Percentiles rank a stretch among this genome's conserved stretches.
Conservation (phyloP, 352 stramenopile genomes). For the Phytophthora parvispora region DNA sequence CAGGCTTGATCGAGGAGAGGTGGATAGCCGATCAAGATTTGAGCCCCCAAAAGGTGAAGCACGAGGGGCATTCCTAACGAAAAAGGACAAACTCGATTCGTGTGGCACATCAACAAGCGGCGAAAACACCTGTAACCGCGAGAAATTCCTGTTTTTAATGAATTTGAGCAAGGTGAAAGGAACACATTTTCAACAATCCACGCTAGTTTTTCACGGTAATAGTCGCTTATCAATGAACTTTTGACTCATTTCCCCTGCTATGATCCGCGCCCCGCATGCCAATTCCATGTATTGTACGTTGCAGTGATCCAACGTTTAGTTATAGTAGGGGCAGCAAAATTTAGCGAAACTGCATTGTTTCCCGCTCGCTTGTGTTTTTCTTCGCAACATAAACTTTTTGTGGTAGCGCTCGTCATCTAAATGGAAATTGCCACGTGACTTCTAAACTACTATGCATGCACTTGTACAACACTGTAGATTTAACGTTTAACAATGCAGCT, state of each 20-base stretch:
- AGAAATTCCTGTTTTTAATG: conserved; percentile 9
- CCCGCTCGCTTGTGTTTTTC: conserved; percentile 14
- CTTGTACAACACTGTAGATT: too few relatives aligned
- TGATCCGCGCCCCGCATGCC: conserved; percentile 1
- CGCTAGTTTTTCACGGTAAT: too few relatives aligned
- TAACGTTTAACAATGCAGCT: too few relatives aligned
- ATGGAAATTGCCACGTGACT: too few relatives aligned
- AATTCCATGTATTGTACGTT: neutral
- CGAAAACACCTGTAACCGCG: conserved; percentile 30
- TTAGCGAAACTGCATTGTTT: conserved; percentile 29
- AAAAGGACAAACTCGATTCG: conserved; percentile 29
- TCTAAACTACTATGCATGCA: too few relatives aligned
- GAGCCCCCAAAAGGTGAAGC: conserved; percentile 13
- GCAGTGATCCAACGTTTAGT: conserved; percentile 22
- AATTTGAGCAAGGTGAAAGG: neutral
- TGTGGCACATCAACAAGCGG: conserved; percentile 24
- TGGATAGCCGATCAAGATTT: conserved; percentile 47
- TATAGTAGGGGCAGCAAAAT: conserved; percentile 27
- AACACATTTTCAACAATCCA: neutral
- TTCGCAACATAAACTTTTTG: too few relatives aligned
- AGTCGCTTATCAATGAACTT: too few relatives aligned
- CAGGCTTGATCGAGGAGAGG: conserved; percentile 27
- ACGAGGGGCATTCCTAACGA: neutral
- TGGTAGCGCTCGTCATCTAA: too few relatives aligned
- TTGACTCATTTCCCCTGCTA: conserved; percentile 30